A percentile compares a stretch with the other conserved stretches of the same genome.
These are phyloP conservation scores for Suillus lakei DNA, from an alignment of 768 basidiomycete species.

Conservation along the genomic window DNA sequence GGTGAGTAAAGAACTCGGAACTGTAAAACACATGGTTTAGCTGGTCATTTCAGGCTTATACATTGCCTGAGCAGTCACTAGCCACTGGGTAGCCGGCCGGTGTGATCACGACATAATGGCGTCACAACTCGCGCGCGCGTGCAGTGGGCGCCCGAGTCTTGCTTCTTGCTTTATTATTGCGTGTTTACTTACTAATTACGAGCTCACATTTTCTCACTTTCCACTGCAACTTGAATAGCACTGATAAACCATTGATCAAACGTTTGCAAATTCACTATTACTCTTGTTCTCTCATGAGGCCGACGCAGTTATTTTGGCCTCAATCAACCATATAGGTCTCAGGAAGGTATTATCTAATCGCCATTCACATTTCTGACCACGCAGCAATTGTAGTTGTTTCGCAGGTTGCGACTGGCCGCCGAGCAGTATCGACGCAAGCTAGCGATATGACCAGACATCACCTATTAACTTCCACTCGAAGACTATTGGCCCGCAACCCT, in stretches of 20 bases:
- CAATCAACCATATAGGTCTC: no score
- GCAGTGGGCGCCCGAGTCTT: no score
- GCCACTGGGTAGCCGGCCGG: background rate
- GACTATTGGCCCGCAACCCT: background rate
- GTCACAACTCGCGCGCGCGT: no score
- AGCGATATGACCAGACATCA: background rate
- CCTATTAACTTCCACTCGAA: background rate
- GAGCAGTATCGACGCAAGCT: background rate
- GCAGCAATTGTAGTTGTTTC: background rate
- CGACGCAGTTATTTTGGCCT: no score
- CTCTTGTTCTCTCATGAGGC: no score
- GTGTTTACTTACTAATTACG: no score
- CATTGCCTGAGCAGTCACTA: background rate
- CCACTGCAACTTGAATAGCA: no score
- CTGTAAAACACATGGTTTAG: background rate
- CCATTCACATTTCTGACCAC: background rate
- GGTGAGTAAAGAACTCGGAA: background rate
- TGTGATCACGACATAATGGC: slow-evolving; percentile 1
- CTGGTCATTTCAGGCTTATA: background rate
- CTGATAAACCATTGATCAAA: no score
- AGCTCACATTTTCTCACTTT: no score
- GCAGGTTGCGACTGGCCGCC: background rate
- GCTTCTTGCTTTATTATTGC: no score
- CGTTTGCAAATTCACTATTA: no score
- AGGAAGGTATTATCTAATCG: background rate